Evolutionary conservation across 768 basidiomycete genomes (phyloP), one percentile per base, ranked within the genome.

Genomic region (Punctularia strigosozonata): DNA sequence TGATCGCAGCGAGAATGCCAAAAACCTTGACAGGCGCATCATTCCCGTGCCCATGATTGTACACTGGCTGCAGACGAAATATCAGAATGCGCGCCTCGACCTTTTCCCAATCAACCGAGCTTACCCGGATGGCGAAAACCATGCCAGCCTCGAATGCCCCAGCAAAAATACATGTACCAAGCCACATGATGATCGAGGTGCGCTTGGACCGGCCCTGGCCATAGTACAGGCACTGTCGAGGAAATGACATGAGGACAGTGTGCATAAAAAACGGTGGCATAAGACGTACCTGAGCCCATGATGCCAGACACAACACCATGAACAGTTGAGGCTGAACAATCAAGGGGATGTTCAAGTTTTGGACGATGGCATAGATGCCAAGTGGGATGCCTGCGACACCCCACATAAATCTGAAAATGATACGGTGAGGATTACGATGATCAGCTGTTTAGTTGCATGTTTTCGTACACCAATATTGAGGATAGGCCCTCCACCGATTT

Each of bases 401-500:
- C 83, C 82, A 86, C 1, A 78, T 48, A 0, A 79, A 52, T 25
- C 77, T 79, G 38, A 2, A 36, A 37, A n/a, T n/a, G 22, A 26
- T 37, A 2, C 21, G 6, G 14, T 24, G 15, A 32, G 7, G 5
- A 28, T 17, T 24, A 41, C 18, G 5, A 8, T n/a, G 13, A 24
- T 12, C 22, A 4, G 13, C 5, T 8, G 15, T 14, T 17, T 5
- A n/a, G 15, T 1, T 26, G 24, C n/a, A n/a, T n/a, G n/a, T n/a
- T n/a, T n/a, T 34, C 52, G 28, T 53, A 78, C 80, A 85, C 71
- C 23, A 89, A 66, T 55, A 59, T 72, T 12, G 64, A 69, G 1
- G 82, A 85, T 7, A 88, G 62, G 0, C 86, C 85, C 20, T 71
- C 63, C 0, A 79, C 82, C 18, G 71, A 73, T 49, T 85, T 80